A percentile compares a stretch with the other conserved stretches of the same genome.
Conservation (phyloP, 2,329 filamentous ascomycete species). For the Phialemoniopsis sp. region DNA sequence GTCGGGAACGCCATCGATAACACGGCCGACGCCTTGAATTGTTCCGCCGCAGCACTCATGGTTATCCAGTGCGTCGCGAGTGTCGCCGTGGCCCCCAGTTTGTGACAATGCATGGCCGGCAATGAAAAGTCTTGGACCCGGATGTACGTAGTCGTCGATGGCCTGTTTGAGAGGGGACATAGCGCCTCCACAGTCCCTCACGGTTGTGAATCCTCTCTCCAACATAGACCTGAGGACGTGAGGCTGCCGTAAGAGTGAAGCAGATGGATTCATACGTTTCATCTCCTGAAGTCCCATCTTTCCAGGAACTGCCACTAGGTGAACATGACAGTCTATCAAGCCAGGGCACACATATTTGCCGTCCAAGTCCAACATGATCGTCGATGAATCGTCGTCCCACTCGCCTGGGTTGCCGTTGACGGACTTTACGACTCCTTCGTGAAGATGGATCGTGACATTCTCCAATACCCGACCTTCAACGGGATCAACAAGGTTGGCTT, state of each 20-base stretch:
- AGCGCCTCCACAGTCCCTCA: conserved; percentile 50
- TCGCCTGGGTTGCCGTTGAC: too few species aligned
- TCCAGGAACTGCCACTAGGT: conserved; percentile 17
- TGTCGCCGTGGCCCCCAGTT: conserved; percentile 48
- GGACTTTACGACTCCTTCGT: conserved; percentile 14
- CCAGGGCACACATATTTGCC: conserved; percentile 2
- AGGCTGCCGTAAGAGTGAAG: conserved; percentile 36
- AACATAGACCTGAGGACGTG: conserved; percentile 42
- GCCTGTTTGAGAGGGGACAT: conserved; percentile 42
- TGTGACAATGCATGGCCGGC: conserved; percentile 44
- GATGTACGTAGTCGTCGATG: conserved; percentile 40
- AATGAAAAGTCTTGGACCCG: conserved; percentile 46
- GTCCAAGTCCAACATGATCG: too few species aligned
- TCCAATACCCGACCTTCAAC: conserved; percentile 9
- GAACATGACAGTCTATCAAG: conserved; percentile 32
- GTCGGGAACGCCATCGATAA: conserved; percentile 44
- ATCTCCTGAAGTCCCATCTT: too few species aligned
- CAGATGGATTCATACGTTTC: too few species aligned
- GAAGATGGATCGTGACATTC: conserved; percentile 8
- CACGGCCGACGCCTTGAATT: conserved; percentile 26
- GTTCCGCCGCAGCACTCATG: conserved; percentile 40
- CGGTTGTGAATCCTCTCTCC: conserved; percentile 45
- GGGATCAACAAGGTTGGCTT: conserved; percentile 17
- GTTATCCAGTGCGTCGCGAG: conserved; percentile 32
- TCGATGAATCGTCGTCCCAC: not conserved